phyloP scores from a whole-genome alignment of 2,329 filamentous ascomycete species.

The Lachnellula occidentalis region DNA sequence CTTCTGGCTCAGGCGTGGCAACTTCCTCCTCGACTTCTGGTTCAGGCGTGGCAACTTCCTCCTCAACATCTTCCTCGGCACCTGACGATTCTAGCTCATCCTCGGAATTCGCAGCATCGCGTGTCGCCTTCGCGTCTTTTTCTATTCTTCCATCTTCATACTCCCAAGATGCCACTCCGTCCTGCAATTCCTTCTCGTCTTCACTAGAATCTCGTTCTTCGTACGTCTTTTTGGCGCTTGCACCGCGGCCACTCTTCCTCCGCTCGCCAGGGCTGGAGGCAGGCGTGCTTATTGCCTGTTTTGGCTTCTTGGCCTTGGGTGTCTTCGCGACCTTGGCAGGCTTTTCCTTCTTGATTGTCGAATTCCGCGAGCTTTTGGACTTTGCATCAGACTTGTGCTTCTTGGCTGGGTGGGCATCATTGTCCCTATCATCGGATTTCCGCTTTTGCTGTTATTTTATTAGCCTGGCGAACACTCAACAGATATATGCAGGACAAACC shows the following conservation, averaged over 20 bases:
- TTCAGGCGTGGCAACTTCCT: slow-evolving; percentile 12
- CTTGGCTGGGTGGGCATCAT: slow-evolving; percentile 19
- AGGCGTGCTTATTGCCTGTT: slow-evolving; percentile 11
- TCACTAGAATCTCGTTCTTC: slow-evolving; percentile 37
- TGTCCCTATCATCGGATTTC: slow-evolving; percentile 23
- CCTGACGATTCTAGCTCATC: slow-evolving; percentile 28
- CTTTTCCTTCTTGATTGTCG: slow-evolving; percentile 27
- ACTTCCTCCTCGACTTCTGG: slow-evolving; percentile 11
- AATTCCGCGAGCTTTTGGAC: slow-evolving; percentile 11
- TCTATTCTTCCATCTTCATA: slow-evolving; percentile 29
- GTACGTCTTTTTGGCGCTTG: slow-evolving; percentile 33
- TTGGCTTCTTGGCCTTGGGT: slow-evolving; percentile 27
- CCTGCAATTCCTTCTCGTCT: slow-evolving; percentile 35
- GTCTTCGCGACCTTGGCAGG: slow-evolving; percentile 24
- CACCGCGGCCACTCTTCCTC: slow-evolving; percentile 34
- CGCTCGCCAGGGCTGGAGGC: slow-evolving; percentile 24
- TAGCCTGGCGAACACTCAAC: slow-evolving; percentile 3
- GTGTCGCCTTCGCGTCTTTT: not conserved
- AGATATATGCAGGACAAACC: slow-evolving; percentile 27
- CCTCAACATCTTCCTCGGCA: slow-evolving; percentile 26
- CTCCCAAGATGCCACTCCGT: slow-evolving; percentile 30
- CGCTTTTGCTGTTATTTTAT: slow-evolving; percentile 25
- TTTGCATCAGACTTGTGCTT: slow-evolving; percentile 23
- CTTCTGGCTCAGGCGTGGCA: not conserved
- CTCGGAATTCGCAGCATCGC: slow-evolving; percentile 5